Base-by-base conservation (phyloP, 2,329 filamentous ascomycete species). In the Aspergillus jensenii region DNA sequence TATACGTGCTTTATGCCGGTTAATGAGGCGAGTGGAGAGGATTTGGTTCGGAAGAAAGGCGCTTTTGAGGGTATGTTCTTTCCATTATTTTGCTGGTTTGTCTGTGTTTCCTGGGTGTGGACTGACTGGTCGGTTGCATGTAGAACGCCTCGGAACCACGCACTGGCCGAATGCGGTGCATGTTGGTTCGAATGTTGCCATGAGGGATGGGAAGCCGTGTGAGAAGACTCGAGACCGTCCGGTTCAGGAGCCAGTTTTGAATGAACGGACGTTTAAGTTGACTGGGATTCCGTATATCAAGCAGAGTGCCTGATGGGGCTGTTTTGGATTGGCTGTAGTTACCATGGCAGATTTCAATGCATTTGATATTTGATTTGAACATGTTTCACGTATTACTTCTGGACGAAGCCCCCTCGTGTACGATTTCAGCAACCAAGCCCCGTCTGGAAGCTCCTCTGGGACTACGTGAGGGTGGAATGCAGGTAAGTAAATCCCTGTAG, bases 231-330 rank as follows among this genome's bases (percentile, higher is more conserved):
- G 75, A n/a, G 66, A 70, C 6, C 63, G 69, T 59, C 78, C 78
- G 0, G 60, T 76, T 2, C 74, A 77, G 46, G 75, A 78, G 58
- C 73, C 76, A 0, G 56, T 68, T 21, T 60, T 81, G 44, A 68
- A 67, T 58, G 78, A 80, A 67, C 61, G 76, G 25, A 75, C 74
- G 1, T 79, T 76, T 63, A 79, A 74, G 61, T 62, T 82, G 52
- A 82, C 79, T 1, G 79, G 80, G 3, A 79, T 82, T 58, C 78
- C 79, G 11, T 82, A 81, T 58, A 55, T 55, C 25, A 37, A 50
- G 39, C 45, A 47, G 25, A 9, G 5, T 15, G 47, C 47, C 3
- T 50, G 27, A 37, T 7, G 8, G 25, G 25, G 25, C 21, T 21
- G 25, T 27, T 27, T 6, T 27, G 6, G 5, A 8, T 27, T 27